phyloP scores from a whole-genome alignment of 768 basidiomycete genomes.

The Suillus subluteus region DNA sequence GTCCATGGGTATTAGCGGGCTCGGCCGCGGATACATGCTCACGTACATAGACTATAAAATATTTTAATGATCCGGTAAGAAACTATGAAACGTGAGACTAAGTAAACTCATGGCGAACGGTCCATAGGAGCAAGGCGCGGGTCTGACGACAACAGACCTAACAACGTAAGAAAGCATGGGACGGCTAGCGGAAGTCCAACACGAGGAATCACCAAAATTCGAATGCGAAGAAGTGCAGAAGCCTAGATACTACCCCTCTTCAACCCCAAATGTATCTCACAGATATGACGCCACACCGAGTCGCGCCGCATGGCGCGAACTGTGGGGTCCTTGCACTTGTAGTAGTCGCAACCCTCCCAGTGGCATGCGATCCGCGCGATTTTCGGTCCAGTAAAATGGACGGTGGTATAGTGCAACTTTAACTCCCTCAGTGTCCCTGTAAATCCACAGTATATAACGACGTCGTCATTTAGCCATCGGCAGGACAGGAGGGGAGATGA shows the following conservation, averaged over 20 bases:
- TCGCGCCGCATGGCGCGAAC: neutral
- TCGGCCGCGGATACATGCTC: neutral
- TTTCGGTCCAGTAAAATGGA: neutral
- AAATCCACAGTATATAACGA: neutral
- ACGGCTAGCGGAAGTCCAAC: neutral
- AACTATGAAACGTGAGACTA: neutral
- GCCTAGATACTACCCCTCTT: neutral
- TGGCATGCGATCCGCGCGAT: neutral
- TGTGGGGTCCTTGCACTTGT: neutral
- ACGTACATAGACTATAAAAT: neutral
- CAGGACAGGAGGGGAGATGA: neutral
- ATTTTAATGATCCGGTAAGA: neutral
- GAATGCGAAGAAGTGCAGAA: neutral
- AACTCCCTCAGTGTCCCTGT: neutral
- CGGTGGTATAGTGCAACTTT: neutral
- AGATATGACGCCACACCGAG: neutral
- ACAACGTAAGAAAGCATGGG: neutral
- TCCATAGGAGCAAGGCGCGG: neutral
- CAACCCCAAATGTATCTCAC: neutral
- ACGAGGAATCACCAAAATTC: neutral
- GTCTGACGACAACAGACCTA: neutral
- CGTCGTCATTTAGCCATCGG: neutral
- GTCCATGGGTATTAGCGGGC: neutral
- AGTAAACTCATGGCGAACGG: neutral
- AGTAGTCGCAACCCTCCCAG: neutral